Evolutionary conservation across 768 basidiomycete species (phyloP), one percentile per base, ranked within the genome.

Genomic region (Suillus americanus): DNA sequence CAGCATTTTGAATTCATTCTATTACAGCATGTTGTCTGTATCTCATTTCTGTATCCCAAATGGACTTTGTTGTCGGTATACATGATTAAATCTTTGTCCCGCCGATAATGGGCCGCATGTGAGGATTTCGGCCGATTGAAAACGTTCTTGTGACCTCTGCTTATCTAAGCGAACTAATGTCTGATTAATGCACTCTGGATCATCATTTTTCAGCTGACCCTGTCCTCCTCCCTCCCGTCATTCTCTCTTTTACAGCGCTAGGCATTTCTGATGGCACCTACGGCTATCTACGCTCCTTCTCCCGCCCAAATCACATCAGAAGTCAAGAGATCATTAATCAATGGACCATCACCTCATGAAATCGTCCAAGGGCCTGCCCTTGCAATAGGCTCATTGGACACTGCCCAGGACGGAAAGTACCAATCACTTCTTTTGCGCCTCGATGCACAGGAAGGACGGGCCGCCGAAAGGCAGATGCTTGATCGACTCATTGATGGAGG

Each of bases 401-500:
- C 92, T 0, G 94, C 93, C 4, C 83, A 86, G 73, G 86, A 93
- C 71, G 94, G 94, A 38, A 84, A 82, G 73, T 94, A 94, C 73
- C 92, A 94, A 74, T 75, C 83, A 1, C 78, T 92, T 66, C 82
- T 93, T 60, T 81, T 86, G 8, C 79, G 82, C 67, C 78, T 94
- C 64, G 85, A 86, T 74, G 75, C 75, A 64, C 81, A 80, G 20
- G 37, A 66, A 35, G 66, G 69, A 23, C 76, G 82, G 66, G 71
- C 78, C 40, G 87, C 93, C 37, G 92, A 95, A 70, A 89, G 84
- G 71, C 88, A 94, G 72, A 86, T 95, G 80, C 78, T 95, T 35
- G 94, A 96, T 74, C 82, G 94, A 65, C 78, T 96, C 66, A 79
- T 94, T 18, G 93, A 92, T 75, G 84, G 85, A 79, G 94, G 94